Evolutionary conservation across 1,139 yeast genomes (phyloP).

Genomic region (Hansenula sp.): DNA sequence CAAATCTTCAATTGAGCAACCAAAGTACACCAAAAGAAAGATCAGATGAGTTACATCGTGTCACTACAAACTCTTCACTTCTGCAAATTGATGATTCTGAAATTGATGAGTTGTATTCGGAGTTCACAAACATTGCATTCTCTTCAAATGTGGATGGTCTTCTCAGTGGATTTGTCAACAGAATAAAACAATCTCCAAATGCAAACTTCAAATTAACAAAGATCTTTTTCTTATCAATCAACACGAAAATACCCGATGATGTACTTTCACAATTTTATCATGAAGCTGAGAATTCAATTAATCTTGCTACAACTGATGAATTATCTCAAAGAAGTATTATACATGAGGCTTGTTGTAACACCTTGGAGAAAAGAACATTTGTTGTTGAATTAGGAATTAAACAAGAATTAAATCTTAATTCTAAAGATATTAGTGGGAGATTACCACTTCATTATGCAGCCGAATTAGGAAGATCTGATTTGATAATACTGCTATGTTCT

Average conservation of each 20-base stretch:
- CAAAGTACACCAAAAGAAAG: constrained; percentile 12
- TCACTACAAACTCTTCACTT: constrained; percentile 1
- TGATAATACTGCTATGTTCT: constrained; percentile 40
- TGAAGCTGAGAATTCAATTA: constrained; percentile 31
- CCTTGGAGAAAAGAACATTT: constrained; percentile 28
- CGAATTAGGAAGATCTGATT: constrained; percentile 56
- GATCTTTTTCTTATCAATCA: constrained; percentile 59
- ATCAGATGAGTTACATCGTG: not conserved
- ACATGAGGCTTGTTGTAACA: constrained; percentile 35
- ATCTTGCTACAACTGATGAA: constrained; percentile 36
- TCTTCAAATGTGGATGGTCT: constrained; percentile 29
- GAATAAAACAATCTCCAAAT: constrained; percentile 35
- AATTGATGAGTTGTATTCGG: constrained; percentile 62
- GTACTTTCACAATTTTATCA: constrained; percentile 34
- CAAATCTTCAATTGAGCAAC: constrained; percentile 13
- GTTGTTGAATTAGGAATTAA: constrained; percentile 22
- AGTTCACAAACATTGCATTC: constrained; percentile 58
- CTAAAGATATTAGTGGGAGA: constrained; percentile 61
- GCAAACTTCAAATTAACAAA: constrained; percentile 49
- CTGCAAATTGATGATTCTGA: constrained; percentile 28
- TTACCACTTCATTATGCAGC: constrained; percentile 89
- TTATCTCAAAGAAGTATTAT: constrained; percentile 32
- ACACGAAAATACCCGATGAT: constrained; percentile 37
- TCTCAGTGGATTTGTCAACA: constrained; percentile 47
- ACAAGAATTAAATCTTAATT: constrained; percentile 26